These are phyloP conservation scores for Cyberlindnera sargentensis DNA, from an alignment of 805 yeast genomes.

Conservation along the genomic window DNA sequence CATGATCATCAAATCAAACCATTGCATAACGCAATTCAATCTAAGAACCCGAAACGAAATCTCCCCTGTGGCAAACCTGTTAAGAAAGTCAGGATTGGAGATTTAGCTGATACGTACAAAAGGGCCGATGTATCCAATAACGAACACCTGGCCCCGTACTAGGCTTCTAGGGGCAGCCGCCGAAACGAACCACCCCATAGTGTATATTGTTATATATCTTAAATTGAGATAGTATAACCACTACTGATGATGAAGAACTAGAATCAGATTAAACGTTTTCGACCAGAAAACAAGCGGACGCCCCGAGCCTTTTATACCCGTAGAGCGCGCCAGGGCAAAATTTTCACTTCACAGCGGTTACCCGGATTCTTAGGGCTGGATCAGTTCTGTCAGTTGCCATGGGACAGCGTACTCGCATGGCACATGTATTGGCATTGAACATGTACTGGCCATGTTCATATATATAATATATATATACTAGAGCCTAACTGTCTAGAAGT, in stretches of 20 bases:
- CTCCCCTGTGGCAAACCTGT: constrained; percentile 64
- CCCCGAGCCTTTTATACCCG: constrained; percentile 23
- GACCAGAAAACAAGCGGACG: constrained; percentile 18
- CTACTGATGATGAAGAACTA: constrained; percentile 57
- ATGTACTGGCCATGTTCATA: too few relatives aligned
- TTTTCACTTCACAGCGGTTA: constrained; percentile 4
- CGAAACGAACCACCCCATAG: constrained; percentile 15
- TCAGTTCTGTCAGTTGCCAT: neutral
- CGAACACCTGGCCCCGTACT: constrained; percentile 19
- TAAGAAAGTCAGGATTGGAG: constrained; percentile 53
- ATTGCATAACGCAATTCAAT: constrained; percentile 27
- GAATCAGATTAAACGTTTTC: constrained; percentile 17
- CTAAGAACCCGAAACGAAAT: constrained; percentile 78
- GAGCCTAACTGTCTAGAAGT: constrained; percentile 8
- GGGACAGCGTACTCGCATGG: too few relatives aligned
- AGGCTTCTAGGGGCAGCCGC: constrained; percentile 21
- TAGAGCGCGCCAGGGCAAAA: neutral
- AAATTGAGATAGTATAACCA: constrained; percentile 67
- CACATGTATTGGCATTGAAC: too few relatives aligned
- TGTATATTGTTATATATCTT: constrained; percentile 49
- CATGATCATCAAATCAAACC: constrained; percentile 15
- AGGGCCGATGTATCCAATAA: constrained; percentile 20
- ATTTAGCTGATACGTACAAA: constrained; percentile 54
- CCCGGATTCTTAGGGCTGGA: constrained; percentile 12
- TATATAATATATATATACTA: too few relatives aligned